These are phyloP conservation scores for Dryas octopetala DNA, from an alignment of 306 rosid genomes.

Conservation along the genomic window DNA sequence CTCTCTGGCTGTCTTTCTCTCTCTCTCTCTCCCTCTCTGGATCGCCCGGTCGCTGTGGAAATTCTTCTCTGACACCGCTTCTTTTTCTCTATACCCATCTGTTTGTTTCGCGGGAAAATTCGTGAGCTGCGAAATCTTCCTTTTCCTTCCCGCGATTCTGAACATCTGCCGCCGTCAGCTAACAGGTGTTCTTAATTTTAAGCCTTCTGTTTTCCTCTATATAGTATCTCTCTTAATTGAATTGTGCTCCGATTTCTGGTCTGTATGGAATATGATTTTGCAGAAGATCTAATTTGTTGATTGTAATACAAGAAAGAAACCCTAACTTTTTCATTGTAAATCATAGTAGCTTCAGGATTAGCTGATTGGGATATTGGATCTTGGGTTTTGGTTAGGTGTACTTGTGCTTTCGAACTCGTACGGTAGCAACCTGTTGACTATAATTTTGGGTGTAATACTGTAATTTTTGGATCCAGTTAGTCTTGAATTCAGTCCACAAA, in stretches of 20 bases:
- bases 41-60: constrained; percentile 34
- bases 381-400: constrained; percentile 9
- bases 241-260: background rate
- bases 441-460: background rate
- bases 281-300: constrained; percentile 1
- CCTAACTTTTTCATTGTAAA: constrained; percentile 6
- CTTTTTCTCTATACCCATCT: constrained; percentile 13
- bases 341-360: background rate
- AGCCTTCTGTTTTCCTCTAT: background rate
- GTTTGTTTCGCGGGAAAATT: constrained; percentile 22
- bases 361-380: constrained; percentile 28
- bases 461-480: constrained; percentile 12
- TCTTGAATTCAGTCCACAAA: background rate
- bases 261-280: background rate
- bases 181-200: constrained; percentile 28
- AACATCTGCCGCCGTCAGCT: constrained; percentile 40
- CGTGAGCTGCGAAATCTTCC: constrained; percentile 15
- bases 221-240: background rate
- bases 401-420: background rate
- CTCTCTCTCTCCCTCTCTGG: background rate
- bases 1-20: background rate
- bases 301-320: constrained; percentile 8
- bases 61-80: constrained; percentile 26
- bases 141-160: constrained; percentile 15
- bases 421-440: constrained; percentile 1